phyloP scores from a whole-genome alignment of 2,329 filamentous ascomycete genomes.

The Exserohilum turcica region DNA sequence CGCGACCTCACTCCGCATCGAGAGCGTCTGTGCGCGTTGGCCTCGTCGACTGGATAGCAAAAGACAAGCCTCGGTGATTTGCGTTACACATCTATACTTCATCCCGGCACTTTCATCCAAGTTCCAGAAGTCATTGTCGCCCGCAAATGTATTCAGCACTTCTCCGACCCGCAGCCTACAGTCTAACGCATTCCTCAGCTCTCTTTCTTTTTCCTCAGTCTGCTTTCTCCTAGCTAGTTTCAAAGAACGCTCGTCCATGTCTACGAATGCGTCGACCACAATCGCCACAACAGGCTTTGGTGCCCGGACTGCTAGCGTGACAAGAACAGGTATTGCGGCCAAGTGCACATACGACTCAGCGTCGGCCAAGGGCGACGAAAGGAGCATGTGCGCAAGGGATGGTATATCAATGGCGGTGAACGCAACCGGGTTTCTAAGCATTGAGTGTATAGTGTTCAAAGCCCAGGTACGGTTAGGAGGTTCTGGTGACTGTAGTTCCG shows the following conservation, averaged over 20 bases:
- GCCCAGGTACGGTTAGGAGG: constrained; percentile 48
- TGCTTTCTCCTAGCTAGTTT: constrained; percentile 18
- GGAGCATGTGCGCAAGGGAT: constrained; percentile 65
- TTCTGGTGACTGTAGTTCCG: constrained; percentile 40
- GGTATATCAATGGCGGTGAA: constrained; percentile 68
- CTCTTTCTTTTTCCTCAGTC: constrained; percentile 30
- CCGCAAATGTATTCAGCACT: constrained; percentile 35
- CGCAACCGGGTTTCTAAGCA: constrained; percentile 60
- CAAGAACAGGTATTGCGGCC: constrained; percentile 68
- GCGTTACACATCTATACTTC: constrained; percentile 19
- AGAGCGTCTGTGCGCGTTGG: constrained; percentile 63
- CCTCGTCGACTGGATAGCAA: constrained; percentile 68
- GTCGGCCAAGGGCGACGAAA: constrained; percentile 68
- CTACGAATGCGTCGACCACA: constrained; percentile 70
- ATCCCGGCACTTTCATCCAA: neutral
- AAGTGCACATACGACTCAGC: constrained; percentile 74
- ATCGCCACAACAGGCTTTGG: constrained; percentile 67
- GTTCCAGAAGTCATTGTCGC: constrained; percentile 27
- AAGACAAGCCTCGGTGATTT: constrained; percentile 63
- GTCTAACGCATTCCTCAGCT: constrained; percentile 57
- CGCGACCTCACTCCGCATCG: constrained; percentile 60
- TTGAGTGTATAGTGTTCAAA: constrained; percentile 39
- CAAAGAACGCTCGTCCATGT: constrained; percentile 58
- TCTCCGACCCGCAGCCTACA: constrained; percentile 72
- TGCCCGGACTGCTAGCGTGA: constrained; percentile 65